Evolutionary conservation across 1,284 basidiomycete species (phyloP), one percentile per base, ranked within the genome.

Genomic region (Chalciporus piperatoides): DNA sequence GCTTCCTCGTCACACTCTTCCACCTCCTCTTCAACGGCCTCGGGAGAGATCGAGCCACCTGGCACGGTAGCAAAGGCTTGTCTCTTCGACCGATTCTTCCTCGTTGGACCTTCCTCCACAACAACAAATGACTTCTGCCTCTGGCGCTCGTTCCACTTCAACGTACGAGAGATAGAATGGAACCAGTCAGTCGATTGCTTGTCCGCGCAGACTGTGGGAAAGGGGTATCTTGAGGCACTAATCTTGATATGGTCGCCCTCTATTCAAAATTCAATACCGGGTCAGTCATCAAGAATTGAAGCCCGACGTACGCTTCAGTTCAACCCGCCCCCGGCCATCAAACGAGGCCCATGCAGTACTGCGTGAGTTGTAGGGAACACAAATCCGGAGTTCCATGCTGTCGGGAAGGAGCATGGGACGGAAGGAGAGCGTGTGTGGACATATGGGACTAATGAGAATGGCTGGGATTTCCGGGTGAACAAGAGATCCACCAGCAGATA

Each of bases 241-340:
- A 99, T 88, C 72, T 97, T 99, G 75, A 99, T 98, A 68, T 99
- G 97, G 66, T 99, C 97, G 40, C 97, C 97, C 82, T 98, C 92
- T 95, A 71, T 41, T 55, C 11, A 35, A 44, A 0, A 35, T 43
- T 62, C 23, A 67, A 51, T 44, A n/a, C 11, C n/a, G 14, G 41
- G 40, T 32, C 25, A 19, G 24, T 53, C 42, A 44, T 36, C 35
- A 41, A 39, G 33, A 40, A 40, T n/a, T 19, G 11, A 51, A 53
- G 27, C 4, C 15, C n/a, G 5, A 77, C 90, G 65, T 62, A 93
- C 93, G 94, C 71, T 90, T 90, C 15, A 97, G 74, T 71, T 99
- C 97, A 12, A 99, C 90, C 23, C 97, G 82, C 1, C 97, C 97
- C 44, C 97, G 83, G 12, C 97, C 97, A 64, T 99, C 97, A 64